A percentile compares a stretch with the other conserved stretches of the same genome.
phyloP scores from a whole-genome alignment of 331 rosid genomes.

The Spiraea crenata region DNA sequence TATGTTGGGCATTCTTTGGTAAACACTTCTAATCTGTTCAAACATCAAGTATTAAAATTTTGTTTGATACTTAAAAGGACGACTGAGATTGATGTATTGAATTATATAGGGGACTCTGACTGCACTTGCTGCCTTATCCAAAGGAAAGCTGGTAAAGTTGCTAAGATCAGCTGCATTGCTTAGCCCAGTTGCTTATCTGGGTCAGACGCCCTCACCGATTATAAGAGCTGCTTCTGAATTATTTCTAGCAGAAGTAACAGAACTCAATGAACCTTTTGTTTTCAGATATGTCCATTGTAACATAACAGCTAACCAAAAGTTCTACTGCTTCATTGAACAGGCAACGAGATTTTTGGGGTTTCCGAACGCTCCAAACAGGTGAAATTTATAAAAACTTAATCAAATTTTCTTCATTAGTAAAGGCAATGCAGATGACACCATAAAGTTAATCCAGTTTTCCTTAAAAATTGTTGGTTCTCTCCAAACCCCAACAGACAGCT shows the following conservation, averaged over 20 bases:
- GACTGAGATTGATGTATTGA: slow-evolving; percentile 14
- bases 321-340: slow-evolving; percentile 33
- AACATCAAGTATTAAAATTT: not conserved
- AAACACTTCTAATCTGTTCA: not conserved
- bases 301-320: not conserved
- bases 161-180: slow-evolving; percentile 78
- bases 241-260: slow-evolving; percentile 64
- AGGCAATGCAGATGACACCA: slow-evolving; percentile 1
- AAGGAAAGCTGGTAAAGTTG: slow-evolving; percentile 40
- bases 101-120: slow-evolving; percentile 66
- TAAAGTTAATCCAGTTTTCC: not conserved
- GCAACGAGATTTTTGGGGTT: slow-evolving; percentile 51
- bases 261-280: not conserved
- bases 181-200: slow-evolving; percentile 72
- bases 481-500: slow-evolving; percentile 37
- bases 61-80: not conserved
- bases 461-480: not conserved
- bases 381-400: slow-evolving; percentile 19
- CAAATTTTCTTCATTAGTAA: not conserved
- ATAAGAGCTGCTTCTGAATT: slow-evolving; percentile 53
- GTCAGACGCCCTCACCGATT: slow-evolving; percentile 56
- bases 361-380: slow-evolving; percentile 62
- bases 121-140: slow-evolving; percentile 69
- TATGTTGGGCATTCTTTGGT: slow-evolving; percentile 88
- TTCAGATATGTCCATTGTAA: not conserved